Conservation (phyloP, 2,329 filamentous ascomycete species). For the Bipolaris zeicola region DNA sequence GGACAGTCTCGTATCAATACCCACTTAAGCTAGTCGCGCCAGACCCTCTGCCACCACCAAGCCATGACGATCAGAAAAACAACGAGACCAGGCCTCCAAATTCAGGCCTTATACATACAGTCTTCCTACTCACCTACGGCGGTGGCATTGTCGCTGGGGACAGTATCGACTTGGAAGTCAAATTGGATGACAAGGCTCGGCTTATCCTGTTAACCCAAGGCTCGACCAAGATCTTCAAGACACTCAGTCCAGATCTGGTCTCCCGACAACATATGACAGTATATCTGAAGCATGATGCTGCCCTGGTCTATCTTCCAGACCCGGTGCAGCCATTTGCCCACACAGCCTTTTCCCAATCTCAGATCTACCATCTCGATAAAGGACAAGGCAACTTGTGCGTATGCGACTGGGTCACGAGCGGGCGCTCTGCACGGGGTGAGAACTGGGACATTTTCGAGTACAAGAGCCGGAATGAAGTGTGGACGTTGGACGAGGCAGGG, state of each 20-base stretch:
- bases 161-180: slow-evolving; percentile 73
- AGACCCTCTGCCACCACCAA: slow-evolving; percentile 65
- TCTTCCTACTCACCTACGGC: slow-evolving; percentile 93
- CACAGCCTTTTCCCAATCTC: slow-evolving; percentile 82
- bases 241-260: slow-evolving; percentile 56
- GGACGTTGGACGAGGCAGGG: slow-evolving; percentile 52
- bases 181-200: slow-evolving; percentile 67
- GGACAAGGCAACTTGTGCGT: slow-evolving; percentile 69
- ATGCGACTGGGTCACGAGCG: slow-evolving; percentile 93
- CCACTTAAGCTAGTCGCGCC: slow-evolving; percentile 93
- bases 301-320: slow-evolving; percentile 76
- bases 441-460: slow-evolving; percentile 84
- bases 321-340: slow-evolving; percentile 88
- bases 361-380: slow-evolving; percentile 70
- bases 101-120: slow-evolving; percentile 66
- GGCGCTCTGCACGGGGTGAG: slow-evolving; percentile 82
- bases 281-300: slow-evolving; percentile 55
- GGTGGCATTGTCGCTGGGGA: slow-evolving; percentile 92
- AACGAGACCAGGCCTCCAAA: slow-evolving; percentile 4
- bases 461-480: slow-evolving; percentile 88
- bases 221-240: slow-evolving; percentile 95
- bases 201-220: slow-evolving; percentile 70
- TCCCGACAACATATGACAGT: slow-evolving; percentile 59
- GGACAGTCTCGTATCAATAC: slow-evolving; percentile 84
- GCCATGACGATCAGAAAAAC: slow-evolving; percentile 13